Evolutionary conservation across 164 flowering plant genomes (phyloP).

Genomic region (Paratinospora sagittata): DNA sequence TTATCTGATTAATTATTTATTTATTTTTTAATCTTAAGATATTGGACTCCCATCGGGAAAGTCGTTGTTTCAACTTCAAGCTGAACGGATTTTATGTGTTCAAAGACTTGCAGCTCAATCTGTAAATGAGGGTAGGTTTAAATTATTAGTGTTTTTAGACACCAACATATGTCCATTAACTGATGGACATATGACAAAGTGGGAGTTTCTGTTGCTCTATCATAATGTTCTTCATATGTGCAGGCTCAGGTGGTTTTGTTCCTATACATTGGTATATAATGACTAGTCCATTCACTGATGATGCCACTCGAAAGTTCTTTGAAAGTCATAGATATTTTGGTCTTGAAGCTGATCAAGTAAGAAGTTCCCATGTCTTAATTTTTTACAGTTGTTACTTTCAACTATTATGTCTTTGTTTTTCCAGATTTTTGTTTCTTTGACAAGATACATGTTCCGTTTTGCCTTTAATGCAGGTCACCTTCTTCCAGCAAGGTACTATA

Average conservation of each 20-base stretch:
- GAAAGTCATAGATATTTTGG: slow-evolving; percentile 91
- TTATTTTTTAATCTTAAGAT: slow-evolving; percentile 35
- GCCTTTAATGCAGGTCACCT: slow-evolving; percentile 58
- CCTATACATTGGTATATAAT: slow-evolving; percentile 95
- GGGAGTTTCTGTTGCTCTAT: not conserved
- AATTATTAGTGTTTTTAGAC: not conserved
- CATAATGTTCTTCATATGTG: slow-evolving; percentile 16
- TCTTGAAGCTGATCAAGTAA: slow-evolving; percentile 86
- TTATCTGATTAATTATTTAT: slow-evolving; percentile 2
- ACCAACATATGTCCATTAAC: not conserved
- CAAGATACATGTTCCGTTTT: slow-evolving; percentile 3
- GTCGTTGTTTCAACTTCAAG: slow-evolving; percentile 96
- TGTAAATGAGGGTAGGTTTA: slow-evolving; percentile 53
- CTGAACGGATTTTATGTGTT: slow-evolving; percentile 81
- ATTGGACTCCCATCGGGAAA: slow-evolving; percentile 98
- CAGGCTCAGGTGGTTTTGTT: slow-evolving; percentile 47
- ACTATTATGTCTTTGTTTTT: not conserved
- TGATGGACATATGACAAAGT: not conserved
- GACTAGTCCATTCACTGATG: slow-evolving; percentile 98
- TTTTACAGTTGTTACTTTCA: not conserved
- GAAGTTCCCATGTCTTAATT: slow-evolving; percentile 5
- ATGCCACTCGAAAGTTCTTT: slow-evolving; percentile 77
- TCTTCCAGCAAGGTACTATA: slow-evolving; percentile 98
- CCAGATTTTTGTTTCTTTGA: not conserved
- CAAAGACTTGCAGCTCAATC: slow-evolving; percentile 84